Evolutionary conservation across 495 filamentous ascomycete species (phyloP), one percentile per base, ranked within the genome.

Genomic region (Aspergillus campestris): DNA sequence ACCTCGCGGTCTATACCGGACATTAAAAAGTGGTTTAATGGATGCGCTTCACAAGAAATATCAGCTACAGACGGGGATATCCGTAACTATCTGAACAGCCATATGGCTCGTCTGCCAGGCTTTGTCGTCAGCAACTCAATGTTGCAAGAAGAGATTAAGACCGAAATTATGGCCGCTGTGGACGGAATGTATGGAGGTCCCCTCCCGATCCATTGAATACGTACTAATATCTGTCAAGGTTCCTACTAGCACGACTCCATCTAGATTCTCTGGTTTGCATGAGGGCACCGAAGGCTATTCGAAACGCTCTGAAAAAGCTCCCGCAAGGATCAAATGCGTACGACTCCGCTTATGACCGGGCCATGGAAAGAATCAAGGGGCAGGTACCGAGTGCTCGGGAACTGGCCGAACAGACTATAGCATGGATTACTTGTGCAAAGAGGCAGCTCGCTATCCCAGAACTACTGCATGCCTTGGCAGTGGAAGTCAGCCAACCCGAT

Each of bases 171-270:
- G 1, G 44, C 53, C 7, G 53, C 58, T 7, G 60, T 48, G 12
- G 49, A 67, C 34, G 69, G 71, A 28, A 70, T 72, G 70, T 71
- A 58, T 15, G 56, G 51, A 30, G 37, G 0, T n/a, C 42, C 11
- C 30, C 50, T 14, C 49, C 30, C 1, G 13, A 42, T 43, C 13
- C 27, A 30, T 52, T n/a, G 14, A 42, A 7, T 35, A 31, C 27
- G 31, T 28, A 44, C 27, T 44, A n/a, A 45, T 10, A 44, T 7
- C 43, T 40, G 15, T 12, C 7, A 27, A 69, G 74, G 70, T 79
- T 80, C 46, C 61, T 81, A 2, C 59, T 81, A 24, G 73, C 74
- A 14, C 58, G 53, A n/a, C 58, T 81, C 0, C 60, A 77, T 48
- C 45, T 77, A n/a, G 63, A 70, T 18, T 64, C 66, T 8, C 57